Percentiles rank a stretch among this genome's conserved stretches.
phyloP scores from a whole-genome alignment of 1,139 yeast species.

The Debaryomyces nepalensis region DNA sequence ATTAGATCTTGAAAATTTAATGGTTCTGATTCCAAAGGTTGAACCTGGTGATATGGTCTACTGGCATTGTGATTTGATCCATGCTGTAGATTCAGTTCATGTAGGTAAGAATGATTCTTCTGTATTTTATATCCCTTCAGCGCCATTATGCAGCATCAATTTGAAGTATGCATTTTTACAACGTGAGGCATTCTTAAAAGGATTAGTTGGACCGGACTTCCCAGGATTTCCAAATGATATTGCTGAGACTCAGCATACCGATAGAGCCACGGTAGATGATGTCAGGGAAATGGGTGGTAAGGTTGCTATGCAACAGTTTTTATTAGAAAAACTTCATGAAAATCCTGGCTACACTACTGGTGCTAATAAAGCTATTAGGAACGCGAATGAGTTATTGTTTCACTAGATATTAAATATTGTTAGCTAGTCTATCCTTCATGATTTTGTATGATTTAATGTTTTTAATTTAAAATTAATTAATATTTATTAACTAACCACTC shows the following conservation, averaged over 20 bases:
- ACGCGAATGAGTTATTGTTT: slow-evolving; percentile 7
- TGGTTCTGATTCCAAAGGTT: slow-evolving; percentile 39
- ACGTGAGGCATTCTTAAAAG: slow-evolving; percentile 29
- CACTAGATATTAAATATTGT: too few relatives aligned
- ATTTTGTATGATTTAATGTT: too few relatives aligned
- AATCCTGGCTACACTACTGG: slow-evolving; percentile 21
- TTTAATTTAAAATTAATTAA: too few relatives aligned
- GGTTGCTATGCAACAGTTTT: slow-evolving; percentile 22
- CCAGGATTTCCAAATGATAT: slow-evolving; percentile 34
- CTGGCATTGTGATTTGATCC: slow-evolving; percentile 55
- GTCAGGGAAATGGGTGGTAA: slow-evolving; percentile 21
- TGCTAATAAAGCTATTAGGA: slow-evolving; percentile 8
- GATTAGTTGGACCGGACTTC: slow-evolving; percentile 37
- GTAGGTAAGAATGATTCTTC: slow-evolving; percentile 27
- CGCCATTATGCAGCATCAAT: slow-evolving; percentile 32
- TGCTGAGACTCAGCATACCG: slow-evolving; percentile 29
- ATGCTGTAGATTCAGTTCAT: slow-evolving; percentile 51
- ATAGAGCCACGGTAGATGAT: slow-evolving; percentile 22
- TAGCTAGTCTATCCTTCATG: too few relatives aligned
- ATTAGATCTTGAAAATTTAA: slow-evolving; percentile 27
- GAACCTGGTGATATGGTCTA: slow-evolving; percentile 48
- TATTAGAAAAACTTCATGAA: slow-evolving; percentile 18
- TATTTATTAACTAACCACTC: too few relatives aligned
- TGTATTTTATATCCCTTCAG: slow-evolving; percentile 29
- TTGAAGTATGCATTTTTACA: slow-evolving; percentile 28